phyloP scores from a whole-genome alignment of 2,329 filamentous ascomycete species.

The Botrytis cinerea region DNA sequence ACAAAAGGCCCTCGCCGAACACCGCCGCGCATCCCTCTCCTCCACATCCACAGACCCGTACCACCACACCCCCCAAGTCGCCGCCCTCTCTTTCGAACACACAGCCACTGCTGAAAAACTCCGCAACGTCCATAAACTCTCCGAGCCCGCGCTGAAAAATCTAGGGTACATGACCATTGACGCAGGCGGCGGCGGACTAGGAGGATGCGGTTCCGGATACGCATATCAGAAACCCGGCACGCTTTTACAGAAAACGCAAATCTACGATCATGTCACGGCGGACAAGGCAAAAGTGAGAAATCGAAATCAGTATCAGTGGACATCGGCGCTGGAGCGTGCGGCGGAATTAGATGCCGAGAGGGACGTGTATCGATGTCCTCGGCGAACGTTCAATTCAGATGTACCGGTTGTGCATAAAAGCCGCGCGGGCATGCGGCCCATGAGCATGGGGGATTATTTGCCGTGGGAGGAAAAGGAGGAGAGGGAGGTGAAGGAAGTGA shows the following conservation, averaged over 20 bases:
- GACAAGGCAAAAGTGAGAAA: constrained; percentile 44
- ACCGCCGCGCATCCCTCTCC: constrained; percentile 31
- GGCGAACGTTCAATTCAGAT: constrained; percentile 41
- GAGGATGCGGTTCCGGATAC: not conserved
- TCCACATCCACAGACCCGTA: constrained; percentile 41
- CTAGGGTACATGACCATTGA: constrained; percentile 41
- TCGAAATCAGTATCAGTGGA: constrained; percentile 50
- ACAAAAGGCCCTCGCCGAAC: constrained; percentile 47
- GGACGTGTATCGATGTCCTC: constrained; percentile 37
- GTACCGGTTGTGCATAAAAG: constrained; percentile 4
- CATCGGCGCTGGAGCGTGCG: constrained; percentile 44
- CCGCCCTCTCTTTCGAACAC: constrained; percentile 55
- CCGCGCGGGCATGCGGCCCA: constrained; percentile 24
- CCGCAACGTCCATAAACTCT: constrained; percentile 49
- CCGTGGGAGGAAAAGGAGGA: constrained; percentile 32
- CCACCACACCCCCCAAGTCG: constrained; percentile 55
- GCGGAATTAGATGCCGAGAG: constrained; percentile 40
- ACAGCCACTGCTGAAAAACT: constrained; percentile 52
- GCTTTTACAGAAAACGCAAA: constrained; percentile 31
- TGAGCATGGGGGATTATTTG: constrained; percentile 35
- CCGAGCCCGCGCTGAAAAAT: constrained; percentile 48
- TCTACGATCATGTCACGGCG: constrained; percentile 39
- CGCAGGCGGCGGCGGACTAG: constrained; percentile 25
- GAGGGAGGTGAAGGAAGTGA: constrained; percentile 3
- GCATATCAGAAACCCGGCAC: constrained; percentile 23